phyloP scores from a whole-genome alignment of 73 alveolate genomes.

The Paramecium caudatum region DNA sequence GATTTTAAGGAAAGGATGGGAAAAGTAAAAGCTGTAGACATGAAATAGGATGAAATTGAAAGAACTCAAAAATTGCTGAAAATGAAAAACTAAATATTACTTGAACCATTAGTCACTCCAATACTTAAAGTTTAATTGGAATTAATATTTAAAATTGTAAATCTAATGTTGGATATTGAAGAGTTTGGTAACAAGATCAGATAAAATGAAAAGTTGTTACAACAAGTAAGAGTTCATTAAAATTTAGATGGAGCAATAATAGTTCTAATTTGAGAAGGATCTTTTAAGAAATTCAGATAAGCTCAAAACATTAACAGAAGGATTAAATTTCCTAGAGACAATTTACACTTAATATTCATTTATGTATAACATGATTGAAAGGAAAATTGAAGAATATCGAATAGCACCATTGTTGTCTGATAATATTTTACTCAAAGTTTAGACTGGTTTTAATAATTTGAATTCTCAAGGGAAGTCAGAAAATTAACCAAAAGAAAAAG shows the following conservation, averaged over 20 bases:
- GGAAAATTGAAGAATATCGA: background rate
- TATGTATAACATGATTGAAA: background rate
- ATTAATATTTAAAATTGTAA: conserved; percentile 23
- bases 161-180: conserved; percentile 14
- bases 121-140: background rate
- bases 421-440: too few relatives aligned
- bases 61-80: conserved; percentile 38
- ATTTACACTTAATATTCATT: background rate
- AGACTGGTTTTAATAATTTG: too few relatives aligned
- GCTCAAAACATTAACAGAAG: background rate
- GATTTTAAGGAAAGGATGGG: conserved; percentile 58
- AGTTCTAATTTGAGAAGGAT: background rate
- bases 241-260: background rate
- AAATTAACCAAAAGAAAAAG: too few relatives aligned
- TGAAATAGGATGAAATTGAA: conserved; percentile 64
- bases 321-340: conserved; percentile 1
- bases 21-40: conserved; percentile 43
- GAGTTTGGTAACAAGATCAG: background rate
- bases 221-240: background rate
- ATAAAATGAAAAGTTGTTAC: background rate
- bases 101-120: background rate
- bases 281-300: conserved; percentile 5
- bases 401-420: conserved; percentile 29
- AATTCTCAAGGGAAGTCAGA: too few relatives aligned
- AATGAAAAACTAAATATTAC: background rate